Percentiles rank a stretch among this genome's conserved stretches.
These are phyloP conservation scores for Hypoxylon perforatum DNA, from an alignment of 495 filamentous ascomycete genomes.

Conservation along the genomic window DNA sequence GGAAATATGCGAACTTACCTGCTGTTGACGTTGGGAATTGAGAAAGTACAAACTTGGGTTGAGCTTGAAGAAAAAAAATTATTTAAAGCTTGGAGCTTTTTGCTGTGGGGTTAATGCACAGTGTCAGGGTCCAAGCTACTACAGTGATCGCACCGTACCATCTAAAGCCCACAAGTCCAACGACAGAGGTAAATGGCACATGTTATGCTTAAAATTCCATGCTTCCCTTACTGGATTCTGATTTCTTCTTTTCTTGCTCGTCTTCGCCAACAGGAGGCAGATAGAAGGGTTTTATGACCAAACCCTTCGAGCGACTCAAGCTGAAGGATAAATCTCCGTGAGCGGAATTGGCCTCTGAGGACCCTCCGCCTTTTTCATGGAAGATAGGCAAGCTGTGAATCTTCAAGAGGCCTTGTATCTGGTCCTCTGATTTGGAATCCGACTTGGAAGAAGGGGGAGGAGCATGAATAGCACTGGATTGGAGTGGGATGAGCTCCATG, in stretches of 20 bases:
- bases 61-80: slow-evolving; percentile 26
- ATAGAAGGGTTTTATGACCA: slow-evolving; percentile 89
- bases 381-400: slow-evolving; percentile 84
- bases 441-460: slow-evolving; percentile 59
- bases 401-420: slow-evolving; percentile 85
- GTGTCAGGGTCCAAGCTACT: background rate
- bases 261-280: slow-evolving; percentile 90
- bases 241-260: slow-evolving; percentile 71
- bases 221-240: slow-evolving; percentile 45
- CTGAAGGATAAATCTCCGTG: slow-evolving; percentile 91
- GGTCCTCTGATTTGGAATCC: slow-evolving; percentile 67
- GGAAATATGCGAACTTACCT: slow-evolving; percentile 31
- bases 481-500: slow-evolving; percentile 87
- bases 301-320: slow-evolving; percentile 79
- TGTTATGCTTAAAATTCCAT: slow-evolving; percentile 77
- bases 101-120: slow-evolving; percentile 24
- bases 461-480: slow-evolving; percentile 69
- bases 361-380: slow-evolving; percentile 86
- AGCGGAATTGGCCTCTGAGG: slow-evolving; percentile 71
- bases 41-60: slow-evolving; percentile 18
- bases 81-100: slow-evolving; percentile 30
- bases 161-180: background rate
- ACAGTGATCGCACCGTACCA: slow-evolving; percentile 7
- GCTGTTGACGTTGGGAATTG: slow-evolving; percentile 29
- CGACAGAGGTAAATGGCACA: background rate